A percentile compares a stretch with the other conserved stretches of the same genome.
phyloP scores from a whole-genome alignment of 108 stramenopile species.

The Skeletonema costatum region DNA sequence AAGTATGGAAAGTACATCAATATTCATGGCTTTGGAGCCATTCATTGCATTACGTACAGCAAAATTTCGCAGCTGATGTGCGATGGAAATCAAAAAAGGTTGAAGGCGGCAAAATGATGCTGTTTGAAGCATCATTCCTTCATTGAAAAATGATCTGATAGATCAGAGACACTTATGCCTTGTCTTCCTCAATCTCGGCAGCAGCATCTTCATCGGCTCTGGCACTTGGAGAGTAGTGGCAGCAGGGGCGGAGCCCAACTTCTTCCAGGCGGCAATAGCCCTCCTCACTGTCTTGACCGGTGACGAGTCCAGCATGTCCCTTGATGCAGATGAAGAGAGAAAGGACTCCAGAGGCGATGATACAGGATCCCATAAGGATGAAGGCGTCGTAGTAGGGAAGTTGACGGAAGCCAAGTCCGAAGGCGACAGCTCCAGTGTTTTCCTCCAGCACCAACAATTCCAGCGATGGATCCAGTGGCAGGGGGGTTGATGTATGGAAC shows the following conservation, averaged over 20 bases:
- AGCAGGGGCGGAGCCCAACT: neutral
- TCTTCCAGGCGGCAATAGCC: neutral
- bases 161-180: neutral
- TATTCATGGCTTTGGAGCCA: too few relatives aligned
- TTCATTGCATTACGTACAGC: too few relatives aligned
- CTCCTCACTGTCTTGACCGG: constrained; percentile 33
- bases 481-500: constrained; percentile 85
- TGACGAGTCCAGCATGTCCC: constrained; percentile 54
- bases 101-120: neutral
- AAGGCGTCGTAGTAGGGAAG: constrained; percentile 36
- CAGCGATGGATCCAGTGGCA: constrained; percentile 76
- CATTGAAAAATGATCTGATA: neutral
- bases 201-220: neutral
- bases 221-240: neutral
- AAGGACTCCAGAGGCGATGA: constrained; percentile 10
- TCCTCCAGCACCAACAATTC: constrained; percentile 85
- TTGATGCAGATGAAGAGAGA: constrained; percentile 54
- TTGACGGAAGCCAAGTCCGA: constrained; percentile 58
- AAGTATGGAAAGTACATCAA: too few relatives aligned
- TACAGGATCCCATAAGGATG: constrained; percentile 41
- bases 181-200: neutral
- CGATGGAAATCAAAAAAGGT: too few relatives aligned
- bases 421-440: constrained; percentile 64
- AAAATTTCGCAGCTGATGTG: too few relatives aligned
- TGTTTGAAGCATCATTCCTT: neutral